Evolutionary conservation across 2,329 filamentous ascomycete species (phyloP), one percentile per base, ranked within the genome.

Genomic region (Ramichloridium luteum): DNA sequence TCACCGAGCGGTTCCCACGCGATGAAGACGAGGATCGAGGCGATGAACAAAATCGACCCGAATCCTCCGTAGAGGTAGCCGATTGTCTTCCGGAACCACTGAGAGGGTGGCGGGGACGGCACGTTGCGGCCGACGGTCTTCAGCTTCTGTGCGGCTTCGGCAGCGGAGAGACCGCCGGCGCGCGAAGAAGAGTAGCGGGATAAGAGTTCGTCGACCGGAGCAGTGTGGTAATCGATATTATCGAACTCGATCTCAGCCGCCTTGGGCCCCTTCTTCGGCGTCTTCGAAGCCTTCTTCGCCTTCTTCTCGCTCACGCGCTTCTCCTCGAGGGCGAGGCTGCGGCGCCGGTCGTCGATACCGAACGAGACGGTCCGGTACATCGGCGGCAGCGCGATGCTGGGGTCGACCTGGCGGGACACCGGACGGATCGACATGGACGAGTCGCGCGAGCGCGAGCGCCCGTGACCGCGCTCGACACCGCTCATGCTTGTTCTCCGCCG

Each of bases 61-160:
- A 86, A 88, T 1, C 80, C 80, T 41, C 76, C 77, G 58, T 84
- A 84, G 45, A 85, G 74, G 55, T 86, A 86, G 12, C 70, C 70
- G 18, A 77, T 56, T 4, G 74, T 65, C 38, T 71, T 72, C 26
- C 62, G 61, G 27, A 74, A 51, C 40, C 67, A 65, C 37, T 67
- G 69, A 4, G 74, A 77, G 10, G 74, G 72, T 2, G 78, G 73
- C 3, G 73, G 67, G 3, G 77, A 74, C 4, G 75, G 75, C 5
- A 68, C 65, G 48, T 86, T 86, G 37, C 58, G 69, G 20, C 80
- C 80, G 55, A 78, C 70, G 47, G 78, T 63, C 26, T 60, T 60
- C 5, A 70, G 50, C 22, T 71, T 67, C 14, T 67, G 62, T 23
- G 63, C 57, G 29, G 67, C 66, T 46, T 77, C 70, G 8, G 74